phyloP scores from a whole-genome alignment of 1,139 yeast species.

The Pichia sp. region DNA sequence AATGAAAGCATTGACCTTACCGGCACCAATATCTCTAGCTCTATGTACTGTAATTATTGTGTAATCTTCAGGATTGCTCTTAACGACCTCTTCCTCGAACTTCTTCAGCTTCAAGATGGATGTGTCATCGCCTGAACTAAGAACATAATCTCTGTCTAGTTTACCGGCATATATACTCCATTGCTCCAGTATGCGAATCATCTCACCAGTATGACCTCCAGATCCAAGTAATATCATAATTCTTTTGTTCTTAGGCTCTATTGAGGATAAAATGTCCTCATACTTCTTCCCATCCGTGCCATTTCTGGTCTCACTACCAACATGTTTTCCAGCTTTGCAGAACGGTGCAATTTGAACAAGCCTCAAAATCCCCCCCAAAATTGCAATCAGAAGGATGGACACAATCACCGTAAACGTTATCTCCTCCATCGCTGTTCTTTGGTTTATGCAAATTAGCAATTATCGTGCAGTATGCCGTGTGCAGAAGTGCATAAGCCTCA shows the following conservation, averaged over 20 bases:
- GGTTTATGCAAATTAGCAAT: too few species aligned
- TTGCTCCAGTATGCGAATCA: constrained; percentile 58
- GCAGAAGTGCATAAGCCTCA: too few species aligned
- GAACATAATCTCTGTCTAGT: constrained; percentile 38
- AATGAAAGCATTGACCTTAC: constrained; percentile 41
- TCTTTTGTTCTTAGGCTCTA: not conserved
- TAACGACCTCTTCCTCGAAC: constrained; percentile 28
- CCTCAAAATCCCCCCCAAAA: constrained; percentile 4
- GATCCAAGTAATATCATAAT: constrained; percentile 64
- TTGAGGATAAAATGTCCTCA: too few species aligned
- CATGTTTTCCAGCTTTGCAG: constrained; percentile 3
- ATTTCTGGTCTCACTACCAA: not conserved
- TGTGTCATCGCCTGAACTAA: constrained; percentile 51
- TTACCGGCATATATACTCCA: constrained; percentile 21
- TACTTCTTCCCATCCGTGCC: not conserved
- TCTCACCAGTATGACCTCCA: constrained; percentile 96
- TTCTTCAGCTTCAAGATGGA: constrained; percentile 45
- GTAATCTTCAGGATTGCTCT: constrained; percentile 19
- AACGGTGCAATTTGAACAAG: constrained; percentile 16
- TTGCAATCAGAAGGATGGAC: not conserved
- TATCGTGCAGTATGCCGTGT: too few species aligned
- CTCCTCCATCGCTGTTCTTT: constrained; percentile 9
- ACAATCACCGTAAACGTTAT: constrained; percentile 7
- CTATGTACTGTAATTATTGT: constrained; percentile 44
- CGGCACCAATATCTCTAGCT: constrained; percentile 75